phyloP scores from a whole-genome alignment of 345 rosid genomes.

The Combretum micranthum region DNA sequence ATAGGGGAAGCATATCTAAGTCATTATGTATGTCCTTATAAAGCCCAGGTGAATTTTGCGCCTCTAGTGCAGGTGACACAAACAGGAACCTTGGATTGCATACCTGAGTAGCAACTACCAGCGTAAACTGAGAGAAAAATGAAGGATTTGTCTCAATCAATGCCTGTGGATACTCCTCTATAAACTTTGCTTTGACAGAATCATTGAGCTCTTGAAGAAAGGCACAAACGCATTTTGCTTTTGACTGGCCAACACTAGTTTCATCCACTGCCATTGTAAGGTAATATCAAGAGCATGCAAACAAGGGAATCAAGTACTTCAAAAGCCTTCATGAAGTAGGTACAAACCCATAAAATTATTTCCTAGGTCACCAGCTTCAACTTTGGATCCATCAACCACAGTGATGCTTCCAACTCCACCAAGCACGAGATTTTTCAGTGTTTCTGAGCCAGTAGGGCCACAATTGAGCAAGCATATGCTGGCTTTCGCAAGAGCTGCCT shows the following conservation, averaged over 20 bases:
- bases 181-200: constrained; percentile 95
- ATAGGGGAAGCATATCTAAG: too few species aligned
- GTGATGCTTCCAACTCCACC: constrained; percentile 95
- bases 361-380: constrained; percentile 85
- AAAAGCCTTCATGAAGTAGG: constrained; percentile 1
- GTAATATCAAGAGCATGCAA: constrained; percentile 5
- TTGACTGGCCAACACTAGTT: constrained; percentile 65
- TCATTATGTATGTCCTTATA: too few species aligned
- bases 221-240: constrained; percentile 81
- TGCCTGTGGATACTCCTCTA: constrained; percentile 77
- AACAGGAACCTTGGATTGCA: not conserved
- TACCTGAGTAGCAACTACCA: constrained; percentile 95
- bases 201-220: constrained; percentile 96
- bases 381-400: constrained; percentile 86
- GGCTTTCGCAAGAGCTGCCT: constrained; percentile 77
- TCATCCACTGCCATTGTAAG: constrained; percentile 59
- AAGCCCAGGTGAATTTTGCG: too few species aligned
- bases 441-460: constrained; percentile 98
- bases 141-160: constrained; percentile 62
- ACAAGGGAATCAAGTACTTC: not conserved
- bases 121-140: constrained; percentile 83
- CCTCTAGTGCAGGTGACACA: not conserved
- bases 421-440: constrained; percentile 91
- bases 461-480: constrained; percentile 93
- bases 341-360: constrained; percentile 87